phyloP scores from a whole-genome alignment of 176 grass and related monocot species.

The Bolboschoenus planiculmis region DNA sequence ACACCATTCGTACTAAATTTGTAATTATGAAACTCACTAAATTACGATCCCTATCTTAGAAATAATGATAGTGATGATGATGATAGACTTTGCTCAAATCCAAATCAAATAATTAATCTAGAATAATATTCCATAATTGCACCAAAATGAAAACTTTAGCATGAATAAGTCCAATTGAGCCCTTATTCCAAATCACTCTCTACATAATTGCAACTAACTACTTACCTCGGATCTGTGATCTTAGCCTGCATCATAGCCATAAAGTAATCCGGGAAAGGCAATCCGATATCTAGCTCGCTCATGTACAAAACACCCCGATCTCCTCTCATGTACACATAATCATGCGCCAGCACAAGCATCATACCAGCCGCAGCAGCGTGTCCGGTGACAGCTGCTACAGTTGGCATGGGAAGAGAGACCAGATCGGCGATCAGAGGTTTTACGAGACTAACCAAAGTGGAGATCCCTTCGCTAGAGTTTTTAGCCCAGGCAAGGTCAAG shows the following conservation, averaged over 20 bases:
- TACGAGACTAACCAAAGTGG: slow-evolving; percentile 36
- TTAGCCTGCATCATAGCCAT: slow-evolving; percentile 48
- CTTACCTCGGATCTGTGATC: slow-evolving; percentile 36
- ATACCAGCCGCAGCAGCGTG: slow-evolving; percentile 59
- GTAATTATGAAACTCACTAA: background rate
- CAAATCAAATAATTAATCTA: background rate
- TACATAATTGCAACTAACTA: background rate
- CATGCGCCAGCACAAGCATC: slow-evolving; percentile 68
- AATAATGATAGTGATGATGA: background rate
- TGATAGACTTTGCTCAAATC: background rate
- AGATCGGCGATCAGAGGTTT: slow-evolving; percentile 51
- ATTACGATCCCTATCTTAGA: background rate
- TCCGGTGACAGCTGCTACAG: slow-evolving; percentile 72
- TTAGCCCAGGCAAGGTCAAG: slow-evolving; percentile 62
- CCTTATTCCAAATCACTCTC: background rate
- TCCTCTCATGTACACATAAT: slow-evolving; percentile 72
- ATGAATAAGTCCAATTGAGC: background rate
- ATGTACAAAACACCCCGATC: slow-evolving; percentile 88
- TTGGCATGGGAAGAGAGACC: slow-evolving; percentile 74
- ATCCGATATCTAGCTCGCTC: slow-evolving; percentile 91
- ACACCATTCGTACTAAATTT: background rate
- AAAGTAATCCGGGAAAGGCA: slow-evolving; percentile 61
- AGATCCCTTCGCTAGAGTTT: slow-evolving; percentile 25
- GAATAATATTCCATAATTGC: background rate
- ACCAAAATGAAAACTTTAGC: background rate